Conservation (phyloP, 305 asterid genomes). For the Fraxinus floribunda region DNA sequence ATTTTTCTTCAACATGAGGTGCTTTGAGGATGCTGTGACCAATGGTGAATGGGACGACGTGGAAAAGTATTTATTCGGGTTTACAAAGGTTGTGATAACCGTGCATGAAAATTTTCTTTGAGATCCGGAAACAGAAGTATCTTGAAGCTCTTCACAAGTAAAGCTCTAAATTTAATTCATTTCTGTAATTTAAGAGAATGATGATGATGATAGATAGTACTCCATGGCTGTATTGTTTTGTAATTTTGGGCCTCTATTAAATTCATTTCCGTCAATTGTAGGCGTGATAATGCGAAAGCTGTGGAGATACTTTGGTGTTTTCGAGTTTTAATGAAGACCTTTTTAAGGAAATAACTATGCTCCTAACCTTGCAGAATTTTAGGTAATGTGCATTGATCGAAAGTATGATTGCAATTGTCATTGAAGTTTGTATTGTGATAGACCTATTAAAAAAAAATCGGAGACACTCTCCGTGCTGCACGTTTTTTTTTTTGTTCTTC, state of each 20-base stretch:
- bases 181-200: not conserved
- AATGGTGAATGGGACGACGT: too few species aligned
- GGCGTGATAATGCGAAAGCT: conserved; percentile 55
- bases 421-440: not conserved
- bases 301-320: conserved; percentile 54
- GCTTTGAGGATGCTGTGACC: too few species aligned
- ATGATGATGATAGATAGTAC: conserved; percentile 3
- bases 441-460: too few species aligned
- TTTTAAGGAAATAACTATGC: conserved; percentile 59
- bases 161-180: not conserved
- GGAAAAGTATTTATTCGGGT: too few species aligned
- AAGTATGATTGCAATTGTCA: not conserved
- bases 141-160: conserved; percentile 68
- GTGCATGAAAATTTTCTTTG: conserved; percentile 58
- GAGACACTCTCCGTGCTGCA: too few species aligned
- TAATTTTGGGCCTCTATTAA: not conserved
- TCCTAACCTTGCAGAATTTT: conserved; percentile 50
- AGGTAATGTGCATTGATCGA: conserved; percentile 34
- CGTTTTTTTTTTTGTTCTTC: too few species aligned
- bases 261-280: conserved; percentile 25
- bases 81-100: conserved; percentile 59
- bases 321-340: conserved; percentile 49
- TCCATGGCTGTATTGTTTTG: not conserved
- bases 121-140: conserved; percentile 64
- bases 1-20: too few species aligned